These are phyloP conservation scores for Exophiala mesophila DNA, from an alignment of 2,329 filamentous ascomycete genomes.

Conservation along the genomic window DNA sequence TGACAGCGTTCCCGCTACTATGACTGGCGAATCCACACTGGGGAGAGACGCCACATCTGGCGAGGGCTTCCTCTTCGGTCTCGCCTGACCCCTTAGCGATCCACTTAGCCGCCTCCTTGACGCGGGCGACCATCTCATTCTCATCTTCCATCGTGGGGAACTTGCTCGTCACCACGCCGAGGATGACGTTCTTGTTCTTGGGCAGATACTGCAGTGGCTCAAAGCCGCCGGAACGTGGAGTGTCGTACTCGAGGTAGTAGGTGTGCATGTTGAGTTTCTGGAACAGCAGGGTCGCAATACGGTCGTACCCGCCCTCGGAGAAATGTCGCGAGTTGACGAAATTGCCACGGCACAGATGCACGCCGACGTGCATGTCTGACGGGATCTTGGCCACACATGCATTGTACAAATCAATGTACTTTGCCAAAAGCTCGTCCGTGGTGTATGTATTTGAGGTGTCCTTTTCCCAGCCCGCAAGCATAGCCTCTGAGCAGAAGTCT, in stretches of 20 bases:
- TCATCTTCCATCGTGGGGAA: slow-evolving; percentile 54
- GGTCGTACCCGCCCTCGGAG: slow-evolving; percentile 58
- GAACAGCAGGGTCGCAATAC: slow-evolving; percentile 59
- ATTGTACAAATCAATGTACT: slow-evolving; percentile 68
- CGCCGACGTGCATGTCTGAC: slow-evolving; percentile 63
- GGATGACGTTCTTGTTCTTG: slow-evolving; percentile 53
- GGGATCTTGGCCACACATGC: slow-evolving; percentile 57
- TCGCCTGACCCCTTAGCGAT: slow-evolving; percentile 60
- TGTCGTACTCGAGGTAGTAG: slow-evolving; percentile 62
- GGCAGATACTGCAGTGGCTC: slow-evolving; percentile 55
- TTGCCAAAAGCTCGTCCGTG: slow-evolving; percentile 62
- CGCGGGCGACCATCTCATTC: slow-evolving; percentile 51
- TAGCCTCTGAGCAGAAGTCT: slow-evolving; percentile 65
- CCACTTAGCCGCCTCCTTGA: slow-evolving; percentile 56
- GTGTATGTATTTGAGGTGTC: slow-evolving; percentile 61
- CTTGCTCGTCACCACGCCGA: slow-evolving; percentile 57
- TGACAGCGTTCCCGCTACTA: slow-evolving; percentile 60
- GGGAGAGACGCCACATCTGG: slow-evolving; percentile 59
- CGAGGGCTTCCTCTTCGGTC: slow-evolving; percentile 58
- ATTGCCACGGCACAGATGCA: slow-evolving; percentile 62
- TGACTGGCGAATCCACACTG: slow-evolving; percentile 67
- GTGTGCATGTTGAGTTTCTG: slow-evolving; percentile 54
- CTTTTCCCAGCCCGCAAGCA: slow-evolving; percentile 60
- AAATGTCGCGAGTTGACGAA: slow-evolving; percentile 58
- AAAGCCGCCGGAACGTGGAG: slow-evolving; percentile 54